Conservation (phyloP, 768 basidiomycete genomes). For the Suillus luteus region DNA sequence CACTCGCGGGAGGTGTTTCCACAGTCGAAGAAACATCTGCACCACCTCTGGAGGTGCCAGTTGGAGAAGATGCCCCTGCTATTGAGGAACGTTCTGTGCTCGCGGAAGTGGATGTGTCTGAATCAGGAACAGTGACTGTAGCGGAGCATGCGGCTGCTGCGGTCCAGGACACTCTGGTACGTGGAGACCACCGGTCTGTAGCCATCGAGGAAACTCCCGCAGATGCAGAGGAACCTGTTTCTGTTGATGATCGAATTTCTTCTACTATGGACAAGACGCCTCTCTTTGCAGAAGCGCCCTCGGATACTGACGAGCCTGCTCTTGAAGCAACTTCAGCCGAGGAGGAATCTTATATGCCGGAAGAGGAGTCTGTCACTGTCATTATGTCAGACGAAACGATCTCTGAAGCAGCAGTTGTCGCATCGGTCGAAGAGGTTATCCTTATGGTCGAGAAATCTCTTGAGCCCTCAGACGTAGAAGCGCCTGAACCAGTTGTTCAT, state of each 20-base stretch:
- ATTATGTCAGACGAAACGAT: not conserved
- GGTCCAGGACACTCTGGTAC: slow-evolving; percentile 1
- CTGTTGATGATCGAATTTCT: not conserved
- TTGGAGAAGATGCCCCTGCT: not conserved
- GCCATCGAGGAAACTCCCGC: slow-evolving; percentile 13
- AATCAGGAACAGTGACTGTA: not conserved
- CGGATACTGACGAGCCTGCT: slow-evolving; percentile 1
- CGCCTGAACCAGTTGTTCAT: not conserved
- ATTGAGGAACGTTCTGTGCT: not conserved
- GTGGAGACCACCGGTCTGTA: slow-evolving; percentile 6
- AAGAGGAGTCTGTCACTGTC: not conserved
- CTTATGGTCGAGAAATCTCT: slow-evolving; percentile 7
- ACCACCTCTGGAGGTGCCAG: not conserved
- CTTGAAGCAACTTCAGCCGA: slow-evolving; percentile 4
- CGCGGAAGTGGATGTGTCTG: not conserved
- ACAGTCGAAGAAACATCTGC: not conserved
- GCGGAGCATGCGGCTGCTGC: not conserved
- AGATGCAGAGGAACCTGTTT: not conserved
- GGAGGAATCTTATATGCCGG: not conserved
- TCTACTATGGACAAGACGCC: slow-evolving; percentile 10
- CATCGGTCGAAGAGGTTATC: slow-evolving; percentile 11
- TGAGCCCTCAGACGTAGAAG: slow-evolving; percentile 7
- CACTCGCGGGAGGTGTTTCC: not conserved
- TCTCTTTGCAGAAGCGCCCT: not conserved
- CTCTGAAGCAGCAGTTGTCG: not conserved